Evolutionary conservation across 2,329 filamentous ascomycete genomes (phyloP).

Genomic region (Ophiostoma angusticollis): DNA sequence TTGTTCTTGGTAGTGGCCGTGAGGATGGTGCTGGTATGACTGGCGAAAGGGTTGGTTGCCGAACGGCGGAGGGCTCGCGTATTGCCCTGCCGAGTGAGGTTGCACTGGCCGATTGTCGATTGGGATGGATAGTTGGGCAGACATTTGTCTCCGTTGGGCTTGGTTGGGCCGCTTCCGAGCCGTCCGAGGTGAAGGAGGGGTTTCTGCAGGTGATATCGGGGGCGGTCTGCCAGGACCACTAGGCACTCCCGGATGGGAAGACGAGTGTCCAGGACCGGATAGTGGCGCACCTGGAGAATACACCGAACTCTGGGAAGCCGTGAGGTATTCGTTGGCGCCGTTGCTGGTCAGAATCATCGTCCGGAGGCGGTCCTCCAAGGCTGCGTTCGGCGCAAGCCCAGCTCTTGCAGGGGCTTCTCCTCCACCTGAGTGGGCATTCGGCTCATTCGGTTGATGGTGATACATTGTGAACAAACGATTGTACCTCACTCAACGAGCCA

Average conservation of each 20-base stretch:
- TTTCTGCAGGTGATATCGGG: conserved; percentile 10
- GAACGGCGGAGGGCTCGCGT: conserved; percentile 20
- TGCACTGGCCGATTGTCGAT: conserved; percentile 33
- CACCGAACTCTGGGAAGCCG: neutral
- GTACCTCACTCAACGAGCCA: conserved; percentile 7
- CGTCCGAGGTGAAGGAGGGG: no score
- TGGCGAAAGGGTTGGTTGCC: conserved; percentile 21
- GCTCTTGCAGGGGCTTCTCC: conserved; percentile 1
- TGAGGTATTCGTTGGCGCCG: neutral
- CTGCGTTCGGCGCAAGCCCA: conserved; percentile 3
- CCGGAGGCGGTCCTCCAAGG: conserved; percentile 16
- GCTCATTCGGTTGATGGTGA: conserved; percentile 6
- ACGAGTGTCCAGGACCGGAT: neutral
- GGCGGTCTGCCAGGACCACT: neutral
- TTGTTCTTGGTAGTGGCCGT: conserved; percentile 8
- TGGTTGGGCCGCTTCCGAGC: conserved; percentile 45
- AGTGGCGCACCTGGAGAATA: neutral
- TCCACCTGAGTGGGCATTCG: no score
- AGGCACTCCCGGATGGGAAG: neutral
- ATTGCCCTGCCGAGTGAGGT: conserved; percentile 18
- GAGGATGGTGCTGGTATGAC: conserved; percentile 17
- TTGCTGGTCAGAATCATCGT: conserved; percentile 15
- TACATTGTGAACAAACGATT: conserved; percentile 5
- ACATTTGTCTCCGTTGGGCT: conserved; percentile 51
- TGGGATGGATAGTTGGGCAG: conserved; percentile 42